phyloP scores from a whole-genome alignment of 2,329 filamentous ascomycete genomes.

The Aspergillus sp. region DNA sequence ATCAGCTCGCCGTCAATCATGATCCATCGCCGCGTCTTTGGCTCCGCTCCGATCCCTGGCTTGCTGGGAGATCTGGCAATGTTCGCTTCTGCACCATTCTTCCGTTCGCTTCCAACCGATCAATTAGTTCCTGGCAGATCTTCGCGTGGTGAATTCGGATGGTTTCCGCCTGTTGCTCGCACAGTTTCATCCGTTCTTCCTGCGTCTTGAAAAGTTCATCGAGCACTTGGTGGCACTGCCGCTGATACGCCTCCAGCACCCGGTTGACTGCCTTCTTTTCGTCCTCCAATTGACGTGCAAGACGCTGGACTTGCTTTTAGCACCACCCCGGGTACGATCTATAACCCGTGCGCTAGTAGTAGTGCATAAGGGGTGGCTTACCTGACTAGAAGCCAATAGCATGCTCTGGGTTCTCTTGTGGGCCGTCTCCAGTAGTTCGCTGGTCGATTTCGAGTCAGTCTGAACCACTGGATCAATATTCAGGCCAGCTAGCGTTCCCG shows the following conservation, averaged over 20 bases:
- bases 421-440: conserved; percentile 8
- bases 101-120: conserved; percentile 26
- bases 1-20: background rate
- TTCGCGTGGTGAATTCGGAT: conserved; percentile 27
- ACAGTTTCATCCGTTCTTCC: conserved; percentile 33
- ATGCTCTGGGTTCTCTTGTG: conserved; percentile 20
- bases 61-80: background rate
- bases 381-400: conserved; percentile 27
- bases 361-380: conserved; percentile 17
- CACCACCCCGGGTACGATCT: background rate
- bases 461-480: background rate
- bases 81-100: conserved; percentile 17
- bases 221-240: conserved; percentile 44
- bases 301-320: conserved; percentile 26
- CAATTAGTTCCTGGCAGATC: conserved; percentile 29
- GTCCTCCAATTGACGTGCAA: conserved; percentile 47
- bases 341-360: background rate
- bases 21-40: too few relatives aligned
- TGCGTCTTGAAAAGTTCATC: conserved; percentile 42
- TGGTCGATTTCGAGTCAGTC: background rate
- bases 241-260: conserved; percentile 44
- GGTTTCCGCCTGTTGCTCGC: conserved; percentile 25
- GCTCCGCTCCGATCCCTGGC: background rate
- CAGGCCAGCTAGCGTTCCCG: background rate
- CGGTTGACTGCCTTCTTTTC: conserved; percentile 44